Evolutionary conservation across 1,284 basidiomycete genomes (phyloP).

Genomic region (Apiotrichum porosum): DNA sequence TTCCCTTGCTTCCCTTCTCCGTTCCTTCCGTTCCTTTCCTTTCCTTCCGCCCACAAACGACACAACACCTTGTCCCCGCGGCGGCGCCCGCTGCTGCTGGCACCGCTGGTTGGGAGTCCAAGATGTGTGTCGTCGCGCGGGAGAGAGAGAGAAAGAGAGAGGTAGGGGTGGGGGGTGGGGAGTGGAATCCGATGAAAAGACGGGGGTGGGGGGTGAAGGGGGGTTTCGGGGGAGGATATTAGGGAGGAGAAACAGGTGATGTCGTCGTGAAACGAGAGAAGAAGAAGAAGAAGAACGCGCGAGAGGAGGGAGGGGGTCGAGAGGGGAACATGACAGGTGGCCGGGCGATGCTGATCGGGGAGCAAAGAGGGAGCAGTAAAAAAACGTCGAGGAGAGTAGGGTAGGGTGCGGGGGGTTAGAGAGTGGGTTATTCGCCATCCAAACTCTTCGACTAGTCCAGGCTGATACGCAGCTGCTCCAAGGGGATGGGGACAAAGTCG

Average conservation of each 20-base stretch:
- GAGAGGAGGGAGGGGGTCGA: slow-evolving; percentile 1
- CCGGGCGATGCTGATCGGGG: slow-evolving; percentile 16
- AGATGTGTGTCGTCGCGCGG: slow-evolving; percentile 1
- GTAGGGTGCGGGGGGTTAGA: not conserved
- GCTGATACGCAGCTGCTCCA: slow-evolving; percentile 84
- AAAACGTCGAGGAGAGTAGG: slow-evolving; percentile 1
- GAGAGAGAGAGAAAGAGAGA: not conserved
- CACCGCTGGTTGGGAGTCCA: no score
- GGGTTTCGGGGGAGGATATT: slow-evolving; percentile 1
- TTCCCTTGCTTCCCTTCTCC: no score
- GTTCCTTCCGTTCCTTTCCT: no score
- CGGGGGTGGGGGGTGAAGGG: not conserved
- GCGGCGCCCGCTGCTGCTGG: no score
- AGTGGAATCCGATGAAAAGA: not conserved
- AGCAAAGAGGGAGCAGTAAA: not conserved
- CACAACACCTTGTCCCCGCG: no score
- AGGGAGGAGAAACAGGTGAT: slow-evolving; percentile 5
- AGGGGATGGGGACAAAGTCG: slow-evolving; percentile 87
- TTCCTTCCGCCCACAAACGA: no score
- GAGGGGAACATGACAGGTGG: slow-evolving; percentile 13
- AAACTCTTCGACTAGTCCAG: slow-evolving; percentile 56
- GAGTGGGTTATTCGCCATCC: not conserved
- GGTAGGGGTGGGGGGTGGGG: not conserved
- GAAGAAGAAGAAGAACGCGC: slow-evolving; percentile 6
- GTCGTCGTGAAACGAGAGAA: no score